Conservation (phyloP, 176 grass and related monocot genomes). For the Areca catechu region DNA sequence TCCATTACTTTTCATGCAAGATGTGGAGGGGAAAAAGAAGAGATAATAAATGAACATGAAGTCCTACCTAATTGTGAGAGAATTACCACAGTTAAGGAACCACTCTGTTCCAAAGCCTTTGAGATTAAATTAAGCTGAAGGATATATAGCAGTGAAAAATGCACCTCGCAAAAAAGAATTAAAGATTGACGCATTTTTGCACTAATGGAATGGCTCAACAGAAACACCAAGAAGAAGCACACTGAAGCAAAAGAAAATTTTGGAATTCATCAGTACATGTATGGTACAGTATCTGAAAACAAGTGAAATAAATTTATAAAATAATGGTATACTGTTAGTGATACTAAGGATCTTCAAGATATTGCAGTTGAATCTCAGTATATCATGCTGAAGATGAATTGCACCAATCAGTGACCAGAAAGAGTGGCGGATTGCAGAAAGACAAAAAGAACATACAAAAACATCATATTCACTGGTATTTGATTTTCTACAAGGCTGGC, state of each 20-base stretch:
- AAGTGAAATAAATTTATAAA: too few species aligned
- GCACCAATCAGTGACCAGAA: too few species aligned
- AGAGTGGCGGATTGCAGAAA: too few species aligned
- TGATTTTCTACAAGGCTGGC: too few species aligned
- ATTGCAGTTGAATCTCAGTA: too few species aligned
- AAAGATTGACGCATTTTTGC: slow-evolving; percentile 66
- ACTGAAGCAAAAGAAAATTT: slow-evolving; percentile 36
- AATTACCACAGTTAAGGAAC: slow-evolving; percentile 60
- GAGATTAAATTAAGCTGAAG: slow-evolving; percentile 91
- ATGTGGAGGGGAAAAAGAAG: neutral
- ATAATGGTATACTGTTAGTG: too few species aligned
- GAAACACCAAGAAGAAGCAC: slow-evolving; percentile 94
- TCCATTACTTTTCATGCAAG: too few species aligned
- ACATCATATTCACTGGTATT: too few species aligned
- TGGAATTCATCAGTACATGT: neutral
- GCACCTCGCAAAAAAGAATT: slow-evolving; percentile 80
- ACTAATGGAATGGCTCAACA: slow-evolving; percentile 75
- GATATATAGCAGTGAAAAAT: slow-evolving; percentile 91
- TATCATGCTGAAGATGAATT: too few species aligned
- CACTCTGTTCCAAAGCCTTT: slow-evolving; percentile 50
- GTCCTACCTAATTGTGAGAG: slow-evolving; percentile 82
- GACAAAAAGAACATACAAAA: too few species aligned
- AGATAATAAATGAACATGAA: slow-evolving; percentile 19
- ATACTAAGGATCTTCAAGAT: too few species aligned
- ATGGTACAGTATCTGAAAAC: neutral